Evolutionary conservation across 176 grass and related monocot genomes (phyloP), one percentile per base, ranked within the genome.

Genomic region (Ananas comosus): DNA sequence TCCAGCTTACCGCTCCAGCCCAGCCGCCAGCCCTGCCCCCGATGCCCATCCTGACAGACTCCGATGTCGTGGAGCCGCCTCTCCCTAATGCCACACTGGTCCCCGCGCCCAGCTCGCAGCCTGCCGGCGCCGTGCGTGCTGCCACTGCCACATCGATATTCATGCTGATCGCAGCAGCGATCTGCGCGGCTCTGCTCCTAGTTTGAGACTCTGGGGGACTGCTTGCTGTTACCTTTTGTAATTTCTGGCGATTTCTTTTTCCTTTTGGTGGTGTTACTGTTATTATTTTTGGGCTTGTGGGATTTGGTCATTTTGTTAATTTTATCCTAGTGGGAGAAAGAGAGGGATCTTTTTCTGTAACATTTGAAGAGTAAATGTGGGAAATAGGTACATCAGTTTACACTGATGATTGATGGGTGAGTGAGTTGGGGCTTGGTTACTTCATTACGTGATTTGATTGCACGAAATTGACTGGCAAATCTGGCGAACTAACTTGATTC

Each of bases 1-100:
- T 51, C 0, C 4, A 64, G 9, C 10, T 80, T 1, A 0, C 29
- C 1, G 0, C 18, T 4, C 0, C 0, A 0, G 69, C 51, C 16
- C 18, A 69, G 54, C 86, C 80, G 8, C 89, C 94, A 69, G 50
- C 86, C 28, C 8, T 80, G 56, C 0, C 82, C 8, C 89, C 89
- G 16, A 68, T 73, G 70, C 89, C 80, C 2, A 21, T 50, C 50
- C 27, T 97, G 65, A 28, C 72, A 0, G 1, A 13, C 6, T n/a
- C 81, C 51, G 49, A 65, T 51, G 80, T 97, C 63, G 11, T 53
- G 9, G 84, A 86, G 80, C 18, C 89, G 1, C 64, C 84, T 2
- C 51, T 92, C 2, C 82, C 94, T 13, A 16, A 79, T 16, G 13
- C 13, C 2, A 3, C 81, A 12, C 64, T 68, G 29, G 17, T 14